Base-by-base conservation (phyloP, 257 asterid species). In the Petunia secreta region DNA sequence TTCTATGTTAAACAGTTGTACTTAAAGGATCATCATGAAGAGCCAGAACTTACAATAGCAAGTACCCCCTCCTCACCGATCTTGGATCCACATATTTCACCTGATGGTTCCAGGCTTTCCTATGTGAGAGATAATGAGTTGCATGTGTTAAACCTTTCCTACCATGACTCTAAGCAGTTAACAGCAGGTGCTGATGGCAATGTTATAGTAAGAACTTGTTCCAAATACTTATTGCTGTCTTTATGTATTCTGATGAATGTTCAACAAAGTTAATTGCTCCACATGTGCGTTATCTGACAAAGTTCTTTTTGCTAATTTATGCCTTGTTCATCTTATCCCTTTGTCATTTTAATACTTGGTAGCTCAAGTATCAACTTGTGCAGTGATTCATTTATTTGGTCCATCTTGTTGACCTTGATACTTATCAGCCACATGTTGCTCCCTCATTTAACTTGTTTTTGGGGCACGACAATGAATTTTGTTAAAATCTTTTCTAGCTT, bases 61-160 rank as follows among this genome's bases (percentile, higher is more conserved):
- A 87, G 92, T 85, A 84, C 84, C 25, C 82, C 97, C 71, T 79
- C 87, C 71, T 90, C 92, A 3, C 97, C 99, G 73, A 82, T 95
- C 84, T 88, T 93, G 80, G 99, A 95, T 87, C 97, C 99, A 62
- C 99, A 90, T 83, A 77, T 86, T 78, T 93, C 99, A 81, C 99
- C 98, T 4, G 97, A 92, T 86, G 98, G 99, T 71, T 85, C 96
- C 79, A 91, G 79, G 92, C 92, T 95, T 85, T 90, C 97, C 36
- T 95, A 89, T 75, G 97, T 95, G 85, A 90, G 85, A 83, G 91
- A 90, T 81, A 84, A 86, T 48, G 98, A 93, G 90, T 93, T 95
- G 78, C 92, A 90, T 40, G 90, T 91, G 85, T 82, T 88, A 34
- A 91, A 90, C 85, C 85, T 95, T 71, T 62, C 87, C 39, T 58